Evolutionary conservation across 805 yeast genomes (phyloP).

Genomic region (Schizosaccharomyces cryophilus): DNA sequence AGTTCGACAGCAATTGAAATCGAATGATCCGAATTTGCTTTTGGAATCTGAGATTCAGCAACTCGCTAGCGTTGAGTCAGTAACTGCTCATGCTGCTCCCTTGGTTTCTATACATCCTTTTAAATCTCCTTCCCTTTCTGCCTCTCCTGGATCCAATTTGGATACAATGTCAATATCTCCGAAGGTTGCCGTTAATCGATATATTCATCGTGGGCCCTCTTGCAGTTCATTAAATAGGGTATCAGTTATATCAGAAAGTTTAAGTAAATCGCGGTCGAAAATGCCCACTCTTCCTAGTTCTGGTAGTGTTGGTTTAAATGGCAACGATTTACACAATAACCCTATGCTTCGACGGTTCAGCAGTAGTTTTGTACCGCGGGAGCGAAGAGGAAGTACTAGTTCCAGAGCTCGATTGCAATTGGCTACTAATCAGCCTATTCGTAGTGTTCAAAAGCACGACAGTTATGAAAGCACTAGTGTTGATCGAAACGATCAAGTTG

Average conservation of each 20-base stretch:
- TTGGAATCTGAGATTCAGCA: neutral
- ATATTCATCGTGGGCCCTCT: conserved; percentile 21
- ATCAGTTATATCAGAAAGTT: conserved; percentile 3
- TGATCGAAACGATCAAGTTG: neutral
- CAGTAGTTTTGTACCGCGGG: conserved; percentile 24
- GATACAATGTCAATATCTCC: conserved; percentile 11
- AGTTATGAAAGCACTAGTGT: neutral
- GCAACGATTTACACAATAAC: neutral
- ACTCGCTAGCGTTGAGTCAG: neutral
- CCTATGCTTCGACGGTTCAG: conserved; percentile 15
- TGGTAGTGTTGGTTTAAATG: conserved; percentile 17
- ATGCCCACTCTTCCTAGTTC: conserved; percentile 15
- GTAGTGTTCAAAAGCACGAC: neutral
- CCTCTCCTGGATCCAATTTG: conserved; percentile 2
- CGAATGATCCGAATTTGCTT: neutral
- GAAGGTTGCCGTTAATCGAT: conserved; percentile 9
- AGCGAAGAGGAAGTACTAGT: conserved; percentile 11
- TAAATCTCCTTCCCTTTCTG: conserved; percentile 34
- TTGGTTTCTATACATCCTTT: conserved; percentile 30
- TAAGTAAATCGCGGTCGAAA: conserved; percentile 6
- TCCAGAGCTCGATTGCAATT: conserved; percentile 39
- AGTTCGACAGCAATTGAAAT: neutral
- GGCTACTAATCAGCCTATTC: neutral
- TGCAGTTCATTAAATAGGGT: conserved; percentile 8
- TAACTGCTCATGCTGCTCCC: conserved; percentile 10